phyloP scores from a whole-genome alignment of 306 rosid genomes.

The Rosa persica region DNA sequence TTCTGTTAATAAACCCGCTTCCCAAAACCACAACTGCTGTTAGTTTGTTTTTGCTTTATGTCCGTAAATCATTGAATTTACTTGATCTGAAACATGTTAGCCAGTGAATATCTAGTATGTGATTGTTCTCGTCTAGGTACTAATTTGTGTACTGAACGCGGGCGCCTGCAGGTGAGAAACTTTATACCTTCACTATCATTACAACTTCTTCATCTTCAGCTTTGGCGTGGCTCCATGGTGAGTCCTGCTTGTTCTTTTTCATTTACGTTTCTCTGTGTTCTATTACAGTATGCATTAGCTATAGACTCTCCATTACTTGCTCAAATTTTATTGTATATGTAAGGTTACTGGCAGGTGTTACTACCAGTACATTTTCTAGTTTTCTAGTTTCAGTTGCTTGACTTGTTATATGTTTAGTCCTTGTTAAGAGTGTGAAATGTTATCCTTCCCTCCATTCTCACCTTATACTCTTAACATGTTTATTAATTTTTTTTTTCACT shows the following conservation, averaged over 20 bases:
- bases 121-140: conserved; percentile 4
- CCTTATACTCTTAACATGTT: conserved; percentile 1
- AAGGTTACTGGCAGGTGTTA: neutral
- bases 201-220: conserved; percentile 80
- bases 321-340: too few species aligned
- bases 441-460: neutral
- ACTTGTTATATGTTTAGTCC: neutral
- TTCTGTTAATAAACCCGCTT: neutral
- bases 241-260: conserved; percentile 29
- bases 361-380: neutral
- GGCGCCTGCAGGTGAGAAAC: conserved; percentile 55
- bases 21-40: neutral
- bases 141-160: conserved; percentile 14
- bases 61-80: neutral
- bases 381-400: neutral
- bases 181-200: conserved; percentile 74
- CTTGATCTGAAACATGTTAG: neutral
- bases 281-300: neutral
- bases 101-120: neutral
- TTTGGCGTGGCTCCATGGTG: conserved; percentile 85
- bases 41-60: neutral
- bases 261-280: neutral
- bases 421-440: conserved; percentile 10
- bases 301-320: neutral
- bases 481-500: conserved; percentile 24